A percentile compares a stretch with the other conserved stretches of the same genome.
phyloP scores from a whole-genome alignment of 192 early-diverging fungal species.

The Coemansia sp. region DNA sequence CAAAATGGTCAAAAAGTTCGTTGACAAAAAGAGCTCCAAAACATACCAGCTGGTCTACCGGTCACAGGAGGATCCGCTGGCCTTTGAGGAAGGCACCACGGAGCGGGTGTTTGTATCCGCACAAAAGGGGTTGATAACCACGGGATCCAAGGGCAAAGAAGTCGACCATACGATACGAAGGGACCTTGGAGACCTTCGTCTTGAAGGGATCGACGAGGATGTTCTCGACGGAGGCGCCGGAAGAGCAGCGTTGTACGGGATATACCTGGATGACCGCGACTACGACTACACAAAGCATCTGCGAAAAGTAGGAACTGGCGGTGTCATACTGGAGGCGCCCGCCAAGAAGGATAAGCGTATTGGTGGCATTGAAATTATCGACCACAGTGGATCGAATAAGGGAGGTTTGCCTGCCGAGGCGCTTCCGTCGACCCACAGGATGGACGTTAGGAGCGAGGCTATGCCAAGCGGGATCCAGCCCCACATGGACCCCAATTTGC shows the following conservation, averaged over 20 bases:
- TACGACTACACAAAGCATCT: conserved; percentile 97
- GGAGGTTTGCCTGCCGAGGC: conserved; percentile 71
- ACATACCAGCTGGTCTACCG: conserved; percentile 93
- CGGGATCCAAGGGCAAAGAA: conserved; percentile 21
- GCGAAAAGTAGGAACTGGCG: conserved; percentile 72
- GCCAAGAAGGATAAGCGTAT: conserved; percentile 53
- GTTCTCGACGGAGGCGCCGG: conserved; percentile 21
- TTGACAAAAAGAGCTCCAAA: conserved; percentile 80
- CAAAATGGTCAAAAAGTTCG: conserved; percentile 64
- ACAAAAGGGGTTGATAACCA: neutral
- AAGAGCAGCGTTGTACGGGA: conserved; percentile 79
- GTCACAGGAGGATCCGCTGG: conserved; percentile 90
- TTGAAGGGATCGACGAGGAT: conserved; percentile 20
- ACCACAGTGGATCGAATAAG: conserved; percentile 18
- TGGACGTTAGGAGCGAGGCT: conserved; percentile 68
- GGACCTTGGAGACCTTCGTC: conserved; percentile 21
- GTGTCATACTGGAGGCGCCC: conserved; percentile 72
- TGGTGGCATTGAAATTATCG: conserved; percentile 29
- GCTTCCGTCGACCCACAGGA: conserved; percentile 71
- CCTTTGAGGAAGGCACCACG: conserved; percentile 76
- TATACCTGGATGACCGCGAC: conserved; percentile 85
- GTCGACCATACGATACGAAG: conserved; percentile 24
- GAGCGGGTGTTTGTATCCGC: conserved; percentile 79
- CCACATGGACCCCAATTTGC: conserved; percentile 76
- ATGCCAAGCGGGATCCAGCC: conserved; percentile 64